These are phyloP conservation scores for Cordyceps cateniannulata DNA, from an alignment of 2,329 filamentous ascomycete genomes.

Conservation along the genomic window DNA sequence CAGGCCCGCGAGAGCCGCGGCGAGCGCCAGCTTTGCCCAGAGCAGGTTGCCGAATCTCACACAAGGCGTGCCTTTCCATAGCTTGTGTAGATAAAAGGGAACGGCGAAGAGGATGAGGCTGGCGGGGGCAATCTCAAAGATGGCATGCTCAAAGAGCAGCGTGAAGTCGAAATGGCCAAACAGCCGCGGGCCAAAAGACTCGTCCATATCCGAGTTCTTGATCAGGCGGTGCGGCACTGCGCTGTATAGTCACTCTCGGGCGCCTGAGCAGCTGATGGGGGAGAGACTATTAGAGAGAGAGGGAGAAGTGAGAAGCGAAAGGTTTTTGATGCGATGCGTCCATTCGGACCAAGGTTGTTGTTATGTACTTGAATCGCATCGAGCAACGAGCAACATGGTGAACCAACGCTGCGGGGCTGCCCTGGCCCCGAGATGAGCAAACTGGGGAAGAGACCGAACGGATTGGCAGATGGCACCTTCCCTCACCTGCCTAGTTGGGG, in stretches of 20 bases:
- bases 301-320: no score
- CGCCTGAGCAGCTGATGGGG: no score
- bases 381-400: no score
- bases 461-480: no score
- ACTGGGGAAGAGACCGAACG: no score
- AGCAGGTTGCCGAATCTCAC: not conserved
- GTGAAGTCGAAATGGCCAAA: not conserved
- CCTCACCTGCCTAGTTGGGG: no score
- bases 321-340: no score
- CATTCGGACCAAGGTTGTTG: no score
- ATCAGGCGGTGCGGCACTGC: not conserved
- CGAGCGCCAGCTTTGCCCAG: not conserved
- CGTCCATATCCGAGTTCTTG: not conserved
- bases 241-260: not conserved
- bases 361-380: no score
- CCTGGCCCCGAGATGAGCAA: no score
- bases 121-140: not conserved
- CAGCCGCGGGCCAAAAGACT: not conserved
- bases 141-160: not conserved
- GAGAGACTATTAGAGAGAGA: no score
- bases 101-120: not conserved
- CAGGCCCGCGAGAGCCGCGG: not conserved
- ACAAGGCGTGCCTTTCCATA: not conserved
- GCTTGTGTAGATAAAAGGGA: not conserved
- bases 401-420: no score